These are phyloP conservation scores for Phytopythium mirpurense DNA, from an alignment of 352 stramenopile species.

Conservation along the genomic window DNA sequence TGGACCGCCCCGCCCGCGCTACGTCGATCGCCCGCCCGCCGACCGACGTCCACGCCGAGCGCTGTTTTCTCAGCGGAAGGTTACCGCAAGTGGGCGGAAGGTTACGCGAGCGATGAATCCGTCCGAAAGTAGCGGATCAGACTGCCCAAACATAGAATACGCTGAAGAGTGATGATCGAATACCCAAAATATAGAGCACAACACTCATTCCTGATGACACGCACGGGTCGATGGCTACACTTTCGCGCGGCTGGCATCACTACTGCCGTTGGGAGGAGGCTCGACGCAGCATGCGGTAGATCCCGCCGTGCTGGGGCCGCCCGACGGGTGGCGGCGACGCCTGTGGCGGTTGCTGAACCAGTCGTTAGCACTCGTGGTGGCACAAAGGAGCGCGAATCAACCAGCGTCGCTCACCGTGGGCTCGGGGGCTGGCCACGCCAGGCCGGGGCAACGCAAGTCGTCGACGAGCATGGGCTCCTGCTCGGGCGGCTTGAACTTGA, in stretches of 20 bases:
- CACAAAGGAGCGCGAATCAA: not conserved
- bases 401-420: slow-evolving; percentile 5
- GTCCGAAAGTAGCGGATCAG: too few species aligned
- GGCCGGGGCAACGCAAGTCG: slow-evolving; percentile 27
- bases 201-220: too few species aligned
- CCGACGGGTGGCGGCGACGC: not conserved
- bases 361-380: not conserved
- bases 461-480: slow-evolving; percentile 53
- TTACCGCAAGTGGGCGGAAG: too few species aligned
- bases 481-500: slow-evolving; percentile 49
- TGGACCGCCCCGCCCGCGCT: too few species aligned
- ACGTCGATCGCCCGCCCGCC: too few species aligned
- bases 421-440: not conserved
- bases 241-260: not conserved
- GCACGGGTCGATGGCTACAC: slow-evolving; percentile 1
- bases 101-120: too few species aligned
- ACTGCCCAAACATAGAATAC: too few species aligned
- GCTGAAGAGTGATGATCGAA: too few species aligned
- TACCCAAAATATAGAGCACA: too few species aligned
- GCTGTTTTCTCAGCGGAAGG: too few species aligned
- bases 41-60: too few species aligned
- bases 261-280: slow-evolving; percentile 6
- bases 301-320: not conserved
- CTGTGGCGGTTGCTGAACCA: not conserved
- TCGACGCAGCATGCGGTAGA: slow-evolving; percentile 24